Conservation (phyloP, 208 protist genomes). For the Leishmania tropica region DNA sequence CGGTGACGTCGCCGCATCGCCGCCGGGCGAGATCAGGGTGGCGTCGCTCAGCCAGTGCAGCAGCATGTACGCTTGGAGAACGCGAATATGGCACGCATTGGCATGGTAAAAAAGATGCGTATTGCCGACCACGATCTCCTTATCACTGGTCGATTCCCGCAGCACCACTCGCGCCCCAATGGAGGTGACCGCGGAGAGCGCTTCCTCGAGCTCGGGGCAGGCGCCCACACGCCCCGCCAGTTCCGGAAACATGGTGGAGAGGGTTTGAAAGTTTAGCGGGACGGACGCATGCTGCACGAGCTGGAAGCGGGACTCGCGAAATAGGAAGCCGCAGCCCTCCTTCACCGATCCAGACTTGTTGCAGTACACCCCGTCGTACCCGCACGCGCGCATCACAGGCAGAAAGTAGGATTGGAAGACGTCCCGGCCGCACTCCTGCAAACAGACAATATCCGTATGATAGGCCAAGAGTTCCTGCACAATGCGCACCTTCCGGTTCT, state of each 20-base stretch:
- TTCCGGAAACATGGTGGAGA: slow-evolving; percentile 37
- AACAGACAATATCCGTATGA: slow-evolving; percentile 78
- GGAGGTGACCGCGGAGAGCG: slow-evolving; percentile 64
- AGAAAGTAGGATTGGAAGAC: slow-evolving; percentile 75
- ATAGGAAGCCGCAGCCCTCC: slow-evolving; percentile 81
- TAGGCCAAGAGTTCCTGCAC: slow-evolving; percentile 85
- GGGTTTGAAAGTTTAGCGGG: slow-evolving; percentile 67
- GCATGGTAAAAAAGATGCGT: slow-evolving; percentile 94
- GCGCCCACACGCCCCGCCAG: slow-evolving; percentile 43
- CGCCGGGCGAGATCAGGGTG: background rate
- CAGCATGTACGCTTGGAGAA: slow-evolving; percentile 85
- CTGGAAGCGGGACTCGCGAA: slow-evolving; percentile 52
- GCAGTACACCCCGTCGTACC: slow-evolving; percentile 77
- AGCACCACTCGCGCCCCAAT: slow-evolving; percentile 53
- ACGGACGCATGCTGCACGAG: slow-evolving; percentile 36
- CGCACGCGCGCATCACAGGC: slow-evolving; percentile 51
- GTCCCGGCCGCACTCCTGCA: slow-evolving; percentile 91
- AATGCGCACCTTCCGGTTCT: slow-evolving; percentile 74
- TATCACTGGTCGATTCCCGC: slow-evolving; percentile 39
- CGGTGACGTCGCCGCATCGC: background rate
- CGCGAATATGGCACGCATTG: slow-evolving; percentile 88
- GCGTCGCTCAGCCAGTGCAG: slow-evolving; percentile 38
- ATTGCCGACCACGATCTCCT: slow-evolving; percentile 81
- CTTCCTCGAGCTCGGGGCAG: slow-evolving; percentile 66
- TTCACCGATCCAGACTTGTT: slow-evolving; percentile 77